Conservation (phyloP, 2,329 filamentous ascomycete species). For the Fusarium nygamai region DNA sequence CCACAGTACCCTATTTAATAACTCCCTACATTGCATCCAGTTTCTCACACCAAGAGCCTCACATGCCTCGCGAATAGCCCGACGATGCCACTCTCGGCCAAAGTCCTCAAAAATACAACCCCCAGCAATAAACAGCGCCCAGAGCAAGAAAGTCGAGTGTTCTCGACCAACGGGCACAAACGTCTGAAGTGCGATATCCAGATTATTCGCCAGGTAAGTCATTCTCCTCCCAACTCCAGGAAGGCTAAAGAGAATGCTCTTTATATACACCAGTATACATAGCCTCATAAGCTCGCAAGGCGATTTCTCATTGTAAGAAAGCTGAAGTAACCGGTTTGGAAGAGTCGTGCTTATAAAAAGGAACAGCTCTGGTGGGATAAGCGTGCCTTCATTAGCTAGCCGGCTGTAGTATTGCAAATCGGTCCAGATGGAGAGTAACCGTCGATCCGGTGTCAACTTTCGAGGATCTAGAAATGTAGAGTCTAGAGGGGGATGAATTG, state of each 20-base stretch:
- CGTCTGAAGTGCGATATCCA: fast-evolving
- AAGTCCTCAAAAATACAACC: background rate
- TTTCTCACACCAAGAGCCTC: fast-evolving
- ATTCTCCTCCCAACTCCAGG: background rate
- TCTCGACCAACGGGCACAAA: fast-evolving
- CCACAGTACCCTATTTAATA: fast-evolving
- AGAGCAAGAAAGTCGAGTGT: background rate
- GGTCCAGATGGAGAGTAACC: fast-evolving
- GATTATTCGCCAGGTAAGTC: fast-evolving
- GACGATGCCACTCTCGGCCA: background rate
- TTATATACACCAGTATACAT: background rate
- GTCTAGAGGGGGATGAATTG: too few species aligned
- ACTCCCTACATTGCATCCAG: background rate
- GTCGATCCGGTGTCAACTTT: fast-evolving
- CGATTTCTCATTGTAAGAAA: background rate
- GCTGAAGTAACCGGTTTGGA: background rate
- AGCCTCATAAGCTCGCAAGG: background rate
- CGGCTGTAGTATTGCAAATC: background rate
- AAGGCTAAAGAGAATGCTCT: background rate
- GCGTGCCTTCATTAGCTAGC: fast-evolving
- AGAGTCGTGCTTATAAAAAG: background rate
- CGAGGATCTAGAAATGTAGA: fast-evolving
- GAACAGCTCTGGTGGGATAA: background rate
- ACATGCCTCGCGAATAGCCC: fast-evolving
- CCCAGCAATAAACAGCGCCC: fast-evolving